Evolutionary conservation across 2,329 filamentous ascomycete genomes (phyloP), one percentile per base, ranked within the genome.

Genomic region (Talaromyces sp.): DNA sequence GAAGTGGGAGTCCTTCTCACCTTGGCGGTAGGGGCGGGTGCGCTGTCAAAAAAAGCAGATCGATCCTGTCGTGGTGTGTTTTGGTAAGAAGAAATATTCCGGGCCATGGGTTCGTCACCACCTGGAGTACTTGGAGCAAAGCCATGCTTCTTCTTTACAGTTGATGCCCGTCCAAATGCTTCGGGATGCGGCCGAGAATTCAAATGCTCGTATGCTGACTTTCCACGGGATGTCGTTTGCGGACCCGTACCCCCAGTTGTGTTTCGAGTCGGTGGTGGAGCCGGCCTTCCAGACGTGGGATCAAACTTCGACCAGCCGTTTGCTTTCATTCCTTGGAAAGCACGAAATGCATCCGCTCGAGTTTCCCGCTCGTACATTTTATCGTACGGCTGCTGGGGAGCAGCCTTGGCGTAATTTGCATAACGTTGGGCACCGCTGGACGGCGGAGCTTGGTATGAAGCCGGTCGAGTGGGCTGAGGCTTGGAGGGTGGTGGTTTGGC

Each of bases 41-140:
- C 75, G 50, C 78, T 71, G 13, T 76, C 74, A 64, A 77, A 79
- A 67, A 78, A 77, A 27, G 68, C 69, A 67, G 64, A 47, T 16
- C 73, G 78, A 63, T 80, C 77, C 48, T 70, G 69, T 43, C 75
- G 72, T 27, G 70, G 70, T 5, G 73, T 70, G 62, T 72, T 79
- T 22, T 74, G 75, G 69, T 83, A 84, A n/a, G 83, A 81, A 2
- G 83, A 82, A 13, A 82, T 83, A 65, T 81, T 81, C 19, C 76
- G 72, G 24, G 85, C 85, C 72, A 84, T 84, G 41, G 84, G 81
- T 69, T 88, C 86, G 70, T 88, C 86, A 41, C 81, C 84, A n/a
- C 83, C 85, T 37, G 84, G 80, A 7, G 80, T 81, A n/a, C 81
- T 81, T 22, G 86, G 85, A 63, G 86, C 83, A 70, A 87, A 88